Base-by-base conservation (phyloP, 225 moss, liverwort and hornwort genomes). In the Bryoerythrophyllum caledonicum region DNA sequence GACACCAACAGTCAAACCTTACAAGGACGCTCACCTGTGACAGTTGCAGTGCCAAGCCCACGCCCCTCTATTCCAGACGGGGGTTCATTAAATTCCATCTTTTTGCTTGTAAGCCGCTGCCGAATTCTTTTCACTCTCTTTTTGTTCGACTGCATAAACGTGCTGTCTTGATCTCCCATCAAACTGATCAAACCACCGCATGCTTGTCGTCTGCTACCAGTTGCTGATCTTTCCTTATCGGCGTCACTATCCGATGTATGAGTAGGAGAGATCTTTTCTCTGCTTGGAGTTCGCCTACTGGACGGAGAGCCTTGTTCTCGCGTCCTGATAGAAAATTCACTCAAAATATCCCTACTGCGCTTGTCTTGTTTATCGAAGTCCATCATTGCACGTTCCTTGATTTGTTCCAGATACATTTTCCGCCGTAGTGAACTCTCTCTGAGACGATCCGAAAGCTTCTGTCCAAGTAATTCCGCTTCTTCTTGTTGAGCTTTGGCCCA, bases 371-470 rank as follows among this genome's bases (percentile, higher is more conserved):
- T 84, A 11, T 84, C 84, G 57, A 82, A 81, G 51, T 86, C 73
- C 60, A 75, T 83, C 68, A 79, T 82, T 26, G 66, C 79, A 74
- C 77, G 77, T 44, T 84, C 82, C 12, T 53, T 89, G 12, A 86
- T 82, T 69, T 86, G 72, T 58, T 86, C 75, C 54, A 83, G 74
- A 74, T 84, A 84, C 27, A 84, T 63, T 58, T 84, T 86, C 8
- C 74, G 71, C 28, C 55, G 65, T 0, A 65, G 65, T 7, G 72
- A 76, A 63, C 65, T 80, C 76, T 83, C 78, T 51, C 70, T 73
- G 14, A 86, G 71, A 72, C 76, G 66, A 27, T 88, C 79, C 61
- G 81, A 73, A 28, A 79, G 76, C 60, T 62, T 88, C 55, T 83
- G 86, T 5, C 53, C 70, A 9, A 86, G 51, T 38, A 79, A 62